These are phyloP conservation scores for Trichoderma asperelloides DNA, from an alignment of 495 filamentous ascomycete genomes.

Conservation along the genomic window DNA sequence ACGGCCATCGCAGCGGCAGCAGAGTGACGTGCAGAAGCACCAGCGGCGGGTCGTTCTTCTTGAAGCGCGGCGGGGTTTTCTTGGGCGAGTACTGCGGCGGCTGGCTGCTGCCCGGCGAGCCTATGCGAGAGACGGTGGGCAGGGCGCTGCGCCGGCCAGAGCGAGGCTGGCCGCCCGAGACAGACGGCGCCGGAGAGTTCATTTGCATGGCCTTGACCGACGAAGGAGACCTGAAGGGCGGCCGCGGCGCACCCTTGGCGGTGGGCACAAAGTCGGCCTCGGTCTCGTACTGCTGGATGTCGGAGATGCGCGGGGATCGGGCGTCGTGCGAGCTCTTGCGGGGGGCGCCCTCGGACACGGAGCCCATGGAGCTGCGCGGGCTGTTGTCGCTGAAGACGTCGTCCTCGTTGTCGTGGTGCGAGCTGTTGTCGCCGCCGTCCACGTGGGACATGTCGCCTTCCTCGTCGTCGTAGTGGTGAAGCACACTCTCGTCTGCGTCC, in stretches of 20 bases:
- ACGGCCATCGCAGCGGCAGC: conserved; percentile 61
- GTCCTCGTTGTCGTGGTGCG: conserved; percentile 42
- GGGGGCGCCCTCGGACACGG: conserved; percentile 20
- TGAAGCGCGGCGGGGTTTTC: conserved; percentile 44
- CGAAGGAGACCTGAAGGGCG: conserved; percentile 53
- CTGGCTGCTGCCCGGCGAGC: conserved; percentile 27
- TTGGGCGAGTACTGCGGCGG: conserved; percentile 45
- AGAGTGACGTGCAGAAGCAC: conserved; percentile 84
- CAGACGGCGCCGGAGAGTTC: conserved; percentile 50
- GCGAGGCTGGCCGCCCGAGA: conserved; percentile 38
- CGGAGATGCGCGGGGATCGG: conserved; percentile 34
- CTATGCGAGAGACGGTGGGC: conserved; percentile 39
- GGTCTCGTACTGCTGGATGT: conserved; percentile 32
- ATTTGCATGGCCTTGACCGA: conserved; percentile 74
- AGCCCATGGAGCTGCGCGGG: conserved; percentile 37
- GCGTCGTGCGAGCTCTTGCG: conserved; percentile 14
- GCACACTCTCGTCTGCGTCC: conserved; percentile 9
- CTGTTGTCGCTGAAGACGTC: conserved; percentile 47
- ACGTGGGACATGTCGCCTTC: conserved; percentile 14
- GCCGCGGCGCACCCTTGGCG: conserved; percentile 27
- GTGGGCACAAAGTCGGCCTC: conserved; percentile 31
- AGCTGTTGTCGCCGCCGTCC: conserved; percentile 30
- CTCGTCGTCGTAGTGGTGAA: background rate
- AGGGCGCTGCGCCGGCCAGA: conserved; percentile 22
- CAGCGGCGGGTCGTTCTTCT: conserved; percentile 52